Base-by-base conservation (phyloP, 805 yeast genomes). In the Candida silvicultrix region DNA sequence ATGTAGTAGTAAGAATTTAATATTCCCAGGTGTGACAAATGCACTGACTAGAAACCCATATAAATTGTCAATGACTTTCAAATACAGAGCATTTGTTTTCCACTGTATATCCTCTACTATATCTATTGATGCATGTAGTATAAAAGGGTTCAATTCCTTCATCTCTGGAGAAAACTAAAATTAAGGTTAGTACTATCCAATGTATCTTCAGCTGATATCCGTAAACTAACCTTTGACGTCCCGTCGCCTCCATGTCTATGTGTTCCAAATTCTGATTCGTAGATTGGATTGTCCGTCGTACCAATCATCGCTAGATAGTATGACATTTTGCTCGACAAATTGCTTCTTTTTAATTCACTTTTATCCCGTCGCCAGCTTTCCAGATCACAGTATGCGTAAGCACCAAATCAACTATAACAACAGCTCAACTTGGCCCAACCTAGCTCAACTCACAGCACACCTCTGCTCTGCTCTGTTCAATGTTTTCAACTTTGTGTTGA, bases 101-200 rank as follows among this genome's bases (percentile, higher is more conserved):
- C 96, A 89, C 60, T 89, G 97, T 2, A 80, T 66, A 56, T 90
- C 96, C 52, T 94, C 97, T 0, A 94, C 81, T n/a, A 94, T 73
- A 63, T 94, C 99, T 34, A 94, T 66, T 2, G 98, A 80, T 1
- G 97, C 78, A 59, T 94, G 95, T 32, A 90, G 76, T 25, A 94
- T 81, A 58, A 89, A 92, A 20, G 97, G 97, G 53, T 85, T 81
- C 34, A 92, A 67, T 58, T 92, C 96, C 55, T 76, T 75, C 62
- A 88, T 77, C 42, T 82, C 86, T 9, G 77, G 69, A 1, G 90
- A 74, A 54, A 89, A 84, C 58, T 71, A 23, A 9, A n/a, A n/a
- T n/a, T n/a, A n/a, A n/a, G n/a, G n/a, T n/a, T n/a, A n/a, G n/a
- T n/a, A n/a, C n/a, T n/a, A n/a, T n/a, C n/a, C n/a, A n/a, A n/a